Evolutionary conservation across 2,329 filamentous ascomycete genomes (phyloP).

Genomic region (Fusarium sp.): DNA sequence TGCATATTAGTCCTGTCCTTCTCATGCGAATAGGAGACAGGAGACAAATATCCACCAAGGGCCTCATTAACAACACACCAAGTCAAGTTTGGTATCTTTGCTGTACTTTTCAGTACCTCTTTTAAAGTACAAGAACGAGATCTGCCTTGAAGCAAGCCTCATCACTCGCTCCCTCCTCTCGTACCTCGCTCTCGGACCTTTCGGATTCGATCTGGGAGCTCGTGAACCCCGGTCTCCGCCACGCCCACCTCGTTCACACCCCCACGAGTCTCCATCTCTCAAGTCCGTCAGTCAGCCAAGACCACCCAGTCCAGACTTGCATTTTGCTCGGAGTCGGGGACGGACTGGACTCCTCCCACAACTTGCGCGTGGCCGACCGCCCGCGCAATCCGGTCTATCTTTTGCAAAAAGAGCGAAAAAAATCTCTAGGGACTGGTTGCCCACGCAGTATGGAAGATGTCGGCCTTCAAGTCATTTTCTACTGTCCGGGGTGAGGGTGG

Average conservation of each 20-base stretch:
- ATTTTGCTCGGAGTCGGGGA: conserved; percentile 38
- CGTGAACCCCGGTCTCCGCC: conserved; percentile 32
- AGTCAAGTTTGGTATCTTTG: conserved; percentile 13
- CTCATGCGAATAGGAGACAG: conserved; percentile 10
- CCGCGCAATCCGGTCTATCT: conserved; percentile 36
- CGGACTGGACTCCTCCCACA: conserved; percentile 36
- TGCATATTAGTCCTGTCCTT: conserved; percentile 20
- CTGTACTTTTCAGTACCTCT: background rate
- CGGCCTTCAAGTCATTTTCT: conserved; percentile 46
- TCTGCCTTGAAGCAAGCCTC: conserved; percentile 27
- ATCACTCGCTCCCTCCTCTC: conserved; percentile 11
- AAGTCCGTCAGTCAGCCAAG: conserved; percentile 32
- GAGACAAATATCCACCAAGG: conserved; percentile 31
- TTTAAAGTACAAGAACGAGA: background rate
- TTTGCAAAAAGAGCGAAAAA: conserved; percentile 14
- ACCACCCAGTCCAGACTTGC: conserved; percentile 25
- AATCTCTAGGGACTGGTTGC: conserved; percentile 38
- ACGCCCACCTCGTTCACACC: conserved; percentile 35
- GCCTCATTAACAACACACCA: conserved; percentile 23
- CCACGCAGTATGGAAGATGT: conserved; percentile 53
- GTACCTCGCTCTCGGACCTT: conserved; percentile 35
- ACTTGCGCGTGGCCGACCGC: conserved; percentile 44
- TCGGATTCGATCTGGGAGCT: conserved; percentile 28
- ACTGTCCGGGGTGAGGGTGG: conserved; percentile 44
- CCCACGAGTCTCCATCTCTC: conserved; percentile 24